Conservation (phyloP, 2,329 filamentous ascomycete species). For the Aureobasidium sp. region DNA sequence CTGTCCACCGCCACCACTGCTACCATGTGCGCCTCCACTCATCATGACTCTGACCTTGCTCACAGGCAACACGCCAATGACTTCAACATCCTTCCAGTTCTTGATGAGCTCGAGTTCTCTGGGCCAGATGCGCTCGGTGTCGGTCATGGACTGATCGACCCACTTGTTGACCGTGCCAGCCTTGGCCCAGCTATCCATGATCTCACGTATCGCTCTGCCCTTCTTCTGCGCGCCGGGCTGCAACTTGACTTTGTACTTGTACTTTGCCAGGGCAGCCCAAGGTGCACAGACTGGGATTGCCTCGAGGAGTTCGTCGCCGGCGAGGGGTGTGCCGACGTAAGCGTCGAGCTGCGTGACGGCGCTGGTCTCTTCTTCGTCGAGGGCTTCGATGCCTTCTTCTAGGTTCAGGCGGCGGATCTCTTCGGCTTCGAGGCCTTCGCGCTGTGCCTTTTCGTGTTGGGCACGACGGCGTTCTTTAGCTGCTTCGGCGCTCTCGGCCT, state of each 20-base stretch:
- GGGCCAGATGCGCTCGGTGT: conserved; percentile 72
- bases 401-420: conserved; percentile 55
- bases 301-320: conserved; percentile 73
- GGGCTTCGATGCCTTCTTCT: conserved; percentile 45
- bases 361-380: conserved; percentile 27
- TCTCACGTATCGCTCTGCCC: conserved; percentile 87
- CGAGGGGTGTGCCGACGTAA: conserved; percentile 69
- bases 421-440: conserved; percentile 70
- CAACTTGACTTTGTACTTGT: conserved; percentile 92
- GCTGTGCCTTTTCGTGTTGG: conserved; percentile 72
- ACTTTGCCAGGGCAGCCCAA: conserved; percentile 57
- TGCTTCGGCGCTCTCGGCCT: conserved; percentile 59
- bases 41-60: conserved; percentile 75
- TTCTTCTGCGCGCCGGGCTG: conserved; percentile 88
- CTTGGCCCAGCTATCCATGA: conserved; percentile 71
- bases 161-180: conserved; percentile 49
- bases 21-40: conserved; percentile 46
- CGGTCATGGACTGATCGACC: conserved; percentile 40
- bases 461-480: conserved; percentile 65
- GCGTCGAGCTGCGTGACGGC: conserved; percentile 56
- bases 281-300: conserved; percentile 57
- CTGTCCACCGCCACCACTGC: conserved; percentile 27
- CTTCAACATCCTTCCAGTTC: conserved; percentile 72
- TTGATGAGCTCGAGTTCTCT: conserved; percentile 79
- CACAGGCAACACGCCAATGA: conserved; percentile 73